Conservation (phyloP, 2,329 filamentous ascomycete genomes). For the Teratosphaeria destructans region DNA sequence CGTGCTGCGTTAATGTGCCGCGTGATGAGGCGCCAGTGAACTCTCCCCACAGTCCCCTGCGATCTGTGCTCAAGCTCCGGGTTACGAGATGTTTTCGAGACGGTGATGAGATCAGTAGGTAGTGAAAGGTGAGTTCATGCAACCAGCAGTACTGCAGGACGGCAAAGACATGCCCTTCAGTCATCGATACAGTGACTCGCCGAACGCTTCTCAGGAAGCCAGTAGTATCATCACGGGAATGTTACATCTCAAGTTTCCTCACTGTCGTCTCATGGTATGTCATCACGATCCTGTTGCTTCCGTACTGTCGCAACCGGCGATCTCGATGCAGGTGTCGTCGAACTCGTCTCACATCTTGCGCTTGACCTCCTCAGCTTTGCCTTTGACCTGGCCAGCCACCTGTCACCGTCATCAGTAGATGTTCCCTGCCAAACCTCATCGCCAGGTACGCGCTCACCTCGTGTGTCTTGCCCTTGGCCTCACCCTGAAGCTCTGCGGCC, state of each 20-base stretch:
- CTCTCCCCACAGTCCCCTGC: not conserved
- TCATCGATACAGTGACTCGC: not conserved
- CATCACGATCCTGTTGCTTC: not conserved
- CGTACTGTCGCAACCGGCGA: not conserved
- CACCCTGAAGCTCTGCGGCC: conserved; percentile 28
- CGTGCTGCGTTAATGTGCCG: not conserved
- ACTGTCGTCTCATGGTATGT: not conserved
- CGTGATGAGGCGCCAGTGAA: not conserved
- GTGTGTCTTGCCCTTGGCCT: conserved; percentile 33
- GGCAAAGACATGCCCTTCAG: not conserved
- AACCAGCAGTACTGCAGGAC: not conserved
- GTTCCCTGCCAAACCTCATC: not conserved
- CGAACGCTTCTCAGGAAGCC: not conserved
- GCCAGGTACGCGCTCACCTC: conserved; percentile 11
- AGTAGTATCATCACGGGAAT: not conserved
- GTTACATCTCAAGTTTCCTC: not conserved
- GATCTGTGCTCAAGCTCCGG: not conserved
- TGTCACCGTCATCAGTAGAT: conserved; percentile 8
- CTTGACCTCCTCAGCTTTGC: conserved; percentile 23
- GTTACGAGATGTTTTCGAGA: not conserved
- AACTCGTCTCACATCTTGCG: not conserved
- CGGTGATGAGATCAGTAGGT: not conserved
- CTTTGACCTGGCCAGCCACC: conserved; percentile 28
- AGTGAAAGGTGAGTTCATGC: not conserved
- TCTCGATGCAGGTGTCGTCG: not conserved